Conservation (phyloP, 2,329 filamentous ascomycete genomes). For the Pseudogymnoascus sp. region DNA sequence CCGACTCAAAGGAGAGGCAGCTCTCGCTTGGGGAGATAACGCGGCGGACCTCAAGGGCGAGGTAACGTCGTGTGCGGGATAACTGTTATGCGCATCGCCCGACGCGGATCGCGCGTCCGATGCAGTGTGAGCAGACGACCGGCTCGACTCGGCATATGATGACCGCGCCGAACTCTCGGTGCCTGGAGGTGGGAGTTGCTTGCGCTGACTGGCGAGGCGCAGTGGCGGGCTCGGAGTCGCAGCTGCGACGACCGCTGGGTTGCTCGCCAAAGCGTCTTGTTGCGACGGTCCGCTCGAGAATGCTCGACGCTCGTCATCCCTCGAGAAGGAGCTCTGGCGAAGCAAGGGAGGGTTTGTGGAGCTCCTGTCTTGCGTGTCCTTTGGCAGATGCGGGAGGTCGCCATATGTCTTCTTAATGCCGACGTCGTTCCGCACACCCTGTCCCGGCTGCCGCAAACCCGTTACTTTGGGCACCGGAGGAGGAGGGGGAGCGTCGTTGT, state of each 20-base stretch:
- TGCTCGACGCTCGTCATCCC: slow-evolving; percentile 41
- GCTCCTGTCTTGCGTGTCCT: slow-evolving; percentile 9
- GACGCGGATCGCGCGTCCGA: slow-evolving; percentile 20
- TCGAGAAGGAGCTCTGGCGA: slow-evolving; percentile 42
- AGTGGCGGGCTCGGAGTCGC: slow-evolving; percentile 15
- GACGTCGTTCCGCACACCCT: slow-evolving; percentile 20
- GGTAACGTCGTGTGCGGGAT: slow-evolving; percentile 38
- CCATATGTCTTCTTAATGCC: slow-evolving; percentile 24
- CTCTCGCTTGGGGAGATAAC: slow-evolving; percentile 39
- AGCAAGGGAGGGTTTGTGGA: slow-evolving; percentile 13
- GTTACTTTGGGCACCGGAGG: slow-evolving; percentile 31
- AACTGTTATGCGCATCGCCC: slow-evolving; percentile 21
- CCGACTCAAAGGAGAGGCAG: slow-evolving; percentile 17
- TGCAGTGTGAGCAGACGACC: slow-evolving; percentile 14
- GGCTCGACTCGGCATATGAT: slow-evolving; percentile 14
- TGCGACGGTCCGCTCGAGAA: slow-evolving; percentile 32
- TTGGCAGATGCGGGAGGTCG: slow-evolving; percentile 22
- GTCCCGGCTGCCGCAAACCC: slow-evolving; percentile 35
- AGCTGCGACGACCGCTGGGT: slow-evolving; percentile 13
- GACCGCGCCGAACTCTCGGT: background rate
- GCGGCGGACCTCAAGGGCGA: slow-evolving; percentile 38
- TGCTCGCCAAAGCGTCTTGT: background rate
- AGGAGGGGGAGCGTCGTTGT: slow-evolving; percentile 35
- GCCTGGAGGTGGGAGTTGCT: slow-evolving; percentile 9
- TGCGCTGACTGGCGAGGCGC: slow-evolving; percentile 21